Percentiles rank a stretch among this genome's conserved stretches.
phyloP scores from a whole-genome alignment of 257 asterid genomes.

The Apocynum venetum region DNA sequence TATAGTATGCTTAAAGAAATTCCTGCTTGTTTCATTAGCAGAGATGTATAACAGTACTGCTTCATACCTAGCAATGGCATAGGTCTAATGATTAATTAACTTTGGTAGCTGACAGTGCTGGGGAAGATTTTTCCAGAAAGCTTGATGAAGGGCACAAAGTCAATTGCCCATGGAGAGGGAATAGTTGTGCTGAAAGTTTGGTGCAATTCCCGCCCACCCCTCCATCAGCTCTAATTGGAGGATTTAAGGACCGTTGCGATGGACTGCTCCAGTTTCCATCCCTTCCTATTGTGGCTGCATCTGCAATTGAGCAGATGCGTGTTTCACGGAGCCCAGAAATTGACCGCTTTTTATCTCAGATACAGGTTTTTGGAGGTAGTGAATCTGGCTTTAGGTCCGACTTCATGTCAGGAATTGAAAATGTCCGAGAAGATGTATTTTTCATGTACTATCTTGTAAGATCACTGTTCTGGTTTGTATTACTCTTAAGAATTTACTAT shows the following conservation, averaged over 20 bases:
- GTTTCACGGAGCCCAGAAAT: conserved; percentile 71
- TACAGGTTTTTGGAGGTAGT: conserved; percentile 52
- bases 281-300: conserved; percentile 78
- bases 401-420: conserved; percentile 51
- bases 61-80: conserved; percentile 8
- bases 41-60: conserved; percentile 14
- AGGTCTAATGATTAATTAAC: conserved; percentile 27
- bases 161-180: conserved; percentile 92
- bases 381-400: conserved; percentile 77
- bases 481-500: conserved; percentile 8
- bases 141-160: conserved; percentile 81
- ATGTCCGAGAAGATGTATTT: conserved; percentile 64
- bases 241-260: conserved; percentile 96
- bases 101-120: conserved; percentile 62
- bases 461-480: conserved; percentile 16
- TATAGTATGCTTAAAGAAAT: background rate
- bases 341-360: conserved; percentile 76
- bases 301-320: conserved; percentile 77
- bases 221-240: conserved; percentile 95
- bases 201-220: conserved; percentile 99
- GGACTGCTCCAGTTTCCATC: conserved; percentile 93
- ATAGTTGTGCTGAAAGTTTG: conserved; percentile 90
- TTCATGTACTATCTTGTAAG: conserved; percentile 78
- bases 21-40: background rate
- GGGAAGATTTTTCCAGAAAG: conserved; percentile 66